Conservation (phyloP, 2,329 filamentous ascomycete genomes). For the Fusarium sp. region DNA sequence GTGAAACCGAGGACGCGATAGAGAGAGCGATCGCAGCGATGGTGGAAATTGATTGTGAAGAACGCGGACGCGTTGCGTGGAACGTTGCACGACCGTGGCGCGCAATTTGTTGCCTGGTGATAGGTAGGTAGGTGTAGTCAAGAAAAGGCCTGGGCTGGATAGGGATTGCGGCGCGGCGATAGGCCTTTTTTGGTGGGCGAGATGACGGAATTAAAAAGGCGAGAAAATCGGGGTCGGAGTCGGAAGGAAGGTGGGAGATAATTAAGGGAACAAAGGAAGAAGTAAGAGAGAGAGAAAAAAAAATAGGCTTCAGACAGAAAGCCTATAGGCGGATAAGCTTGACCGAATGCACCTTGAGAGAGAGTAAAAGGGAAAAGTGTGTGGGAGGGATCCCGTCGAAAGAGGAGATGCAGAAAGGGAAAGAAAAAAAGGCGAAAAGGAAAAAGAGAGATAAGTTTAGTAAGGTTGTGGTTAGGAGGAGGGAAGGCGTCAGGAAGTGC, state of each 20-base stretch:
- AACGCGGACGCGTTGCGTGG: slow-evolving; percentile 16
- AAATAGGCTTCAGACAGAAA: neutral
- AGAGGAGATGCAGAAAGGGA: slow-evolving; percentile 18
- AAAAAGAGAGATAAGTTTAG: slow-evolving; percentile 30
- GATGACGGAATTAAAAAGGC: slow-evolving; percentile 9
- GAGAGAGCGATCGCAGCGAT: neutral
- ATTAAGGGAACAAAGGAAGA: neutral
- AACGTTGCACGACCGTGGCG: slow-evolving; percentile 33
- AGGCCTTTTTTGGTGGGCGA: slow-evolving; percentile 1
- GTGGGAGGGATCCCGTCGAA: neutral
- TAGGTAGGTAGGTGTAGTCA: slow-evolving; percentile 1
- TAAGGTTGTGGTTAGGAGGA: slow-evolving; percentile 19
- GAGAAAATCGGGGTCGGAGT: neutral
- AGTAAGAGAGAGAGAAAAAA: neutral
- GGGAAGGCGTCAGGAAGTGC: slow-evolving; percentile 12
- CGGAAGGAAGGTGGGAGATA: neutral
- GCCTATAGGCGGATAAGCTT: neutral
- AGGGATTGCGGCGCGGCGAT: neutral
- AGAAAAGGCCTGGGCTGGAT: slow-evolving; percentile 17
- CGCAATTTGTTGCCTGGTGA: slow-evolving; percentile 18
- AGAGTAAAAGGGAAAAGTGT: neutral
- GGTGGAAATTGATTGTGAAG: slow-evolving; percentile 1
- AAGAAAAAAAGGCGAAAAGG: slow-evolving; percentile 28
- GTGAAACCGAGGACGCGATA: neutral
- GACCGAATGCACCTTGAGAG: neutral